Base-by-base conservation (phyloP, 2,329 filamentous ascomycete species). In the Boeremia exigua region DNA sequence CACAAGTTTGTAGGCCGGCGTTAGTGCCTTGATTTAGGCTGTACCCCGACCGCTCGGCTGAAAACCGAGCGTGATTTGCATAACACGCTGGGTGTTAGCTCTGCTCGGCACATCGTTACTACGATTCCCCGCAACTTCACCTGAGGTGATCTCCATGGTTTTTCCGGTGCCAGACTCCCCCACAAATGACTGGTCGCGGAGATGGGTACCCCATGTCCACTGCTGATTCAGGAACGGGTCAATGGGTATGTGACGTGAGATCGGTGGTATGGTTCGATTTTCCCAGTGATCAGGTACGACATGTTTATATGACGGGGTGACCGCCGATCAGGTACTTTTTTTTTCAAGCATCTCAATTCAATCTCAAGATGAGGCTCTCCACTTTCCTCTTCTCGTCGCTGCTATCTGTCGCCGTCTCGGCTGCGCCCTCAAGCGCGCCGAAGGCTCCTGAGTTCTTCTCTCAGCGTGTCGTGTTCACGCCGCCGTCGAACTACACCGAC, bases 401-500 rank as follows among this genome's bases (percentile, higher is more conserved):
- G 17, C 57, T 63, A 5, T 57, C 56, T 30, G 60, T 58, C 37
- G 48, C 54, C 3, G 64, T 63, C 14, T 60, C 65, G 39, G 70
- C 71, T n/a, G 38, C 61, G 5, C 68, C 68, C 3, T 62, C 65
- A 23, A 58, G 54, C 32, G 42, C 28, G 23, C 56, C 65, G 5
- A 66, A 65, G 27, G 42, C 63, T 14, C 58, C 40, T 33, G 56
- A 62, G 7, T 69, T 75, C 49, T 73, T 74, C 65, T 60, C 66
- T 33, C 65, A 72, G 44, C 65, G 72, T 2, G 75, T 76, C 17
- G 70, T 82, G 57, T 82, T 77, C 60, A 66, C 68, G 6, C 79
- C 80, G 7, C 79, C 79, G 4, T 70, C 74, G 11, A 69, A 77
- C 60, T 82, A 79, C 65, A 79, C 68, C 25, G 70, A 78, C 34